A percentile compares a stretch with the other conserved stretches of the same genome.
Evolutionary conservation across 2,329 filamentous ascomycete species (phyloP).

Genomic region (Aspergillus sp.): DNA sequence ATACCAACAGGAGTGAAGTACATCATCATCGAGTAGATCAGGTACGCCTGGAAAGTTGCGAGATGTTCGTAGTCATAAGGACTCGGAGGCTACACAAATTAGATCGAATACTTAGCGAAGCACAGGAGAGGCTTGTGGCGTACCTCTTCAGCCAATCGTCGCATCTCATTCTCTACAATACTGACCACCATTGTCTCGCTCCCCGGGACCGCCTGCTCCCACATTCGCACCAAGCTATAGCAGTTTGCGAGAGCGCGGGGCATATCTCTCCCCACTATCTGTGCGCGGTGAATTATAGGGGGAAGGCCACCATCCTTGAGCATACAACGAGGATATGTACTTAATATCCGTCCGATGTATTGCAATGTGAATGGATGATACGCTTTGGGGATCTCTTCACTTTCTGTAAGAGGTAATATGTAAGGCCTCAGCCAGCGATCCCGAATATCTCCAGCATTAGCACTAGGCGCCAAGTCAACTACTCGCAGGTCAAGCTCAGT

Average conservation of each 20-base stretch:
- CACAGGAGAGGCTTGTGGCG: neutral
- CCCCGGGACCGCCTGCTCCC: conserved; percentile 17
- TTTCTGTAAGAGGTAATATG: conserved; percentile 10
- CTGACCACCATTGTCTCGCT: conserved; percentile 19
- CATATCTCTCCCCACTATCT: conserved; percentile 6
- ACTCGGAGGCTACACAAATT: conserved; percentile 6
- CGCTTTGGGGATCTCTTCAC: conserved; percentile 14
- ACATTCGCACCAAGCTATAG: conserved; percentile 22
- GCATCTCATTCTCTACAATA: conserved; percentile 21
- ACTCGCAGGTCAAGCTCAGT: conserved; percentile 7
- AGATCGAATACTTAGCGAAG: neutral
- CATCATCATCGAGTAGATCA: conserved; percentile 47
- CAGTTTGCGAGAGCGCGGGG: conserved; percentile 18
- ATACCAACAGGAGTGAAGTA: conserved; percentile 36
- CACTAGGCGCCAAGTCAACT: conserved; percentile 8
- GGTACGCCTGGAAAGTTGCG: conserved; percentile 47
- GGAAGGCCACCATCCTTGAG: conserved; percentile 10
- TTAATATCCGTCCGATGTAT: conserved; percentile 18
- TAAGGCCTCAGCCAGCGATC: conserved; percentile 23
- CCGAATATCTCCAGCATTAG: conserved; percentile 19
- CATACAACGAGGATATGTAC: conserved; percentile 19
- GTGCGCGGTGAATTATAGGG: conserved; percentile 20
- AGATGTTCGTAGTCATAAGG: conserved; percentile 27
- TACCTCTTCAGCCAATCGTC: conserved; percentile 13
- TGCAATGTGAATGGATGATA: conserved; percentile 17